phyloP scores from a whole-genome alignment of 2,329 filamentous ascomycete genomes.

The Alternaria incomplexa region DNA sequence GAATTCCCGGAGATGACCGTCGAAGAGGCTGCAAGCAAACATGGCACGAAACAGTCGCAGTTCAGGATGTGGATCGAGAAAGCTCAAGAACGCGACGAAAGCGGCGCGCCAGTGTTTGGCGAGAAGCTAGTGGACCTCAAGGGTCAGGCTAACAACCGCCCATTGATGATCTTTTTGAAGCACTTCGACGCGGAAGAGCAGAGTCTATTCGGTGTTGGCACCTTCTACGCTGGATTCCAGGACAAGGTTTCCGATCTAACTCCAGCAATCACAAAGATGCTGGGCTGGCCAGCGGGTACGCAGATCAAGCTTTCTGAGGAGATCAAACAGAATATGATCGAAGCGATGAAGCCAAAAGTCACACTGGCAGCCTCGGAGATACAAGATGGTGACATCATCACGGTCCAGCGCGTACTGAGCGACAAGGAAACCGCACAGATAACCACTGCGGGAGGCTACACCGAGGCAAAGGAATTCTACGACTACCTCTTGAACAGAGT shows the following conservation, averaged over 20 bases:
- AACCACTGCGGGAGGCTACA: constrained; percentile 54
- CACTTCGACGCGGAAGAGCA: constrained; percentile 84
- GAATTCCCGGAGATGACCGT: constrained; percentile 73
- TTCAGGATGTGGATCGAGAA: constrained; percentile 86
- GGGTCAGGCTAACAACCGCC: constrained; percentile 59
- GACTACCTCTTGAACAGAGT: constrained; percentile 90
- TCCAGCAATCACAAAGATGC: constrained; percentile 76
- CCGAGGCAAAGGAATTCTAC: constrained; percentile 84
- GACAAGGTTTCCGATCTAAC: constrained; percentile 88
- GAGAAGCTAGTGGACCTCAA: constrained; percentile 63
- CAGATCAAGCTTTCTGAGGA: constrained; percentile 85
- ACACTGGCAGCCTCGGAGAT: constrained; percentile 90
- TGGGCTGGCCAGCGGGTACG: constrained; percentile 84
- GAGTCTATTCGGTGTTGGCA: constrained; percentile 75
- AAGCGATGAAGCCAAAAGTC: constrained; percentile 88
- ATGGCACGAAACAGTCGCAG: constrained; percentile 68
- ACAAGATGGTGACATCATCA: constrained; percentile 95
- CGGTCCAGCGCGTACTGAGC: constrained; percentile 75
- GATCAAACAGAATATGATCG: constrained; percentile 98
- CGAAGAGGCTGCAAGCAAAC: constrained; percentile 71
- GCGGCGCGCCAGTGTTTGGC: constrained; percentile 76
- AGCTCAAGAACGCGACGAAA: constrained; percentile 69
- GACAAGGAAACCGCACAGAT: constrained; percentile 53
- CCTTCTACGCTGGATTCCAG: constrained; percentile 85
- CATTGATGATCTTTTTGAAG: constrained; percentile 89